Conservation (phyloP, 2,329 filamentous ascomycete genomes). For the Hypoxylon sp. region DNA sequence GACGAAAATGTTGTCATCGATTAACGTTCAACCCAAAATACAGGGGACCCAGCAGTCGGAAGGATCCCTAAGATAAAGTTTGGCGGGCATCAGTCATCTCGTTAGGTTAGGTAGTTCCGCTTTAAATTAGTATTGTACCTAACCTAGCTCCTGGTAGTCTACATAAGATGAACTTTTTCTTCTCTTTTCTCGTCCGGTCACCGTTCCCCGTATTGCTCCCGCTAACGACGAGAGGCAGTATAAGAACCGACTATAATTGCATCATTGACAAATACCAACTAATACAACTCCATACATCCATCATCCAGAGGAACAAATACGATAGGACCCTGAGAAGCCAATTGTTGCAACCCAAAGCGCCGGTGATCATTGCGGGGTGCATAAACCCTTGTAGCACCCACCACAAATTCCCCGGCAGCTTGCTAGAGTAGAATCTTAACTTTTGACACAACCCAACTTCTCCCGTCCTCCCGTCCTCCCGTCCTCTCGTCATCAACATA, state of each 20-base stretch:
- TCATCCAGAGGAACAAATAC: background rate
- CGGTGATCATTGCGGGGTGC: conserved; percentile 38
- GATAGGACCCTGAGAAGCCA: background rate
- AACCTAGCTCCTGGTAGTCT: too few relatives aligned
- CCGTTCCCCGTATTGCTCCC: background rate
- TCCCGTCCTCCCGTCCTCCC: background rate
- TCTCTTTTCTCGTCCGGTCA: conserved; percentile 15
- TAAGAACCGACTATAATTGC: background rate
- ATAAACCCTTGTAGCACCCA: conserved; percentile 11
- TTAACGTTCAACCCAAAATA: too few relatives aligned
- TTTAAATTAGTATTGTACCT: conserved; percentile 29
- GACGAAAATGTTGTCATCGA: background rate
- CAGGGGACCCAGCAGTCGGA: background rate
- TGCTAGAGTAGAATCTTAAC: background rate
- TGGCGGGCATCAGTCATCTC: conserved; percentile 17
- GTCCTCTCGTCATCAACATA: background rate
- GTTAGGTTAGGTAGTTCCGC: conserved; percentile 26
- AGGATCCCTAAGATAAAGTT: conserved; percentile 6
- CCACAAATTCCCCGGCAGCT: background rate
- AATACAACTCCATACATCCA: background rate
- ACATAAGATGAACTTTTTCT: conserved; percentile 7
- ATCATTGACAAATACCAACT: background rate
- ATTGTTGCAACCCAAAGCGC: conserved; percentile 3
- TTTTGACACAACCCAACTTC: background rate
- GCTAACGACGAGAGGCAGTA: background rate